These are phyloP conservation scores for Rhypophila decipiens DNA, from an alignment of 495 filamentous ascomycete species.

Conservation along the genomic window DNA sequence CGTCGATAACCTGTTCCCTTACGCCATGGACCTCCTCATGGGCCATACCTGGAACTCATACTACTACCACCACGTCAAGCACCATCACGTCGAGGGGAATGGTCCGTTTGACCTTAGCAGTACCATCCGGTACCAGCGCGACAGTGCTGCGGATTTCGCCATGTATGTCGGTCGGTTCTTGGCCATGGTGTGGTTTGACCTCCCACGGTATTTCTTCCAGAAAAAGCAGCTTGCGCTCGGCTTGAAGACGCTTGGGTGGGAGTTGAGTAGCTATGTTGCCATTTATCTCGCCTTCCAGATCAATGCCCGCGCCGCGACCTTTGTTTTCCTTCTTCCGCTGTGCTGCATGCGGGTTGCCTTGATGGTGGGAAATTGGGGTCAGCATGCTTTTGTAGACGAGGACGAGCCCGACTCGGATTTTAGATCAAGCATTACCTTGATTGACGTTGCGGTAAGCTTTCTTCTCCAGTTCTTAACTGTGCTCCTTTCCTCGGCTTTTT, in stretches of 20 bases:
- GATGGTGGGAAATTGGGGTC: conserved; percentile 77
- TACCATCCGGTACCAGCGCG: conserved; percentile 70
- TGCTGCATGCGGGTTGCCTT: conserved; percentile 55
- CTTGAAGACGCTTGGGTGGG: conserved; percentile 48
- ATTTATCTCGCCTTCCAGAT: conserved; percentile 40
- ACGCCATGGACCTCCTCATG: conserved; percentile 66
- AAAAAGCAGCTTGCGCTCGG: conserved; percentile 48
- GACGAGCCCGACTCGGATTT: conserved; percentile 65
- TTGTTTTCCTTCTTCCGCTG: conserved; percentile 56
- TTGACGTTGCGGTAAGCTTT: conserved; percentile 60
- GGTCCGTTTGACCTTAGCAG: conserved; percentile 69
- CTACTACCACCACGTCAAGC: conserved; percentile 80
- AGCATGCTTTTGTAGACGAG: conserved; percentile 69
- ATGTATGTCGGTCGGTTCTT: conserved; percentile 68
- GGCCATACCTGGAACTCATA: conserved; percentile 82
- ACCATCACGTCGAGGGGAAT: conserved; percentile 78
- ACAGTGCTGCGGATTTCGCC: conserved; percentile 54
- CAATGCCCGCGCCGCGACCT: conserved; percentile 44
- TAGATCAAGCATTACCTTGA: conserved; percentile 61
- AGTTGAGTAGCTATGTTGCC: conserved; percentile 45
- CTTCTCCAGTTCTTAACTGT: neutral
- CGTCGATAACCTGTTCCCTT: conserved; percentile 62
- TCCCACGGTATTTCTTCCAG: conserved; percentile 64
- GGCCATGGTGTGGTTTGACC: conserved; percentile 64
- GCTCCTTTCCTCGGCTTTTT: neutral